Percentiles rank a stretch among this genome's conserved stretches.
These are phyloP conservation scores for Paxillus involutus DNA, from an alignment of 768 basidiomycete species.

Conservation along the genomic window DNA sequence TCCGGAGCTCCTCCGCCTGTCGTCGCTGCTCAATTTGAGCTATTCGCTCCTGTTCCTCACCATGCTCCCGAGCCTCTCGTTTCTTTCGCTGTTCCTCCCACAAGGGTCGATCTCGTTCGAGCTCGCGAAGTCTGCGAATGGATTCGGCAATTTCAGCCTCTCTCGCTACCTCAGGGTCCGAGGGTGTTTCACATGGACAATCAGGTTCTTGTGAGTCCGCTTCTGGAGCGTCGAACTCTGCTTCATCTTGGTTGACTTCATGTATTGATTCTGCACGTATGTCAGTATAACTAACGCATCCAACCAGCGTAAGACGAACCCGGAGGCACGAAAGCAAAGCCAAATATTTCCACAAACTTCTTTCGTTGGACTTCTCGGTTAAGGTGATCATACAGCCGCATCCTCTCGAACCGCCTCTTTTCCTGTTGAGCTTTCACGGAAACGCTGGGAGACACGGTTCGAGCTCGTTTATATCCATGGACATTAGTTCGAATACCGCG, in stretches of 20 bases:
- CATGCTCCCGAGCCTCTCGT: constrained; percentile 42
- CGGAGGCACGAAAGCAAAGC: constrained; percentile 13
- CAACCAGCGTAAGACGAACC: constrained; percentile 11
- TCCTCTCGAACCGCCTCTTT: constrained; percentile 40
- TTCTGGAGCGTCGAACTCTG: not conserved
- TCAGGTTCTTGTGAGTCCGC: constrained; percentile 4
- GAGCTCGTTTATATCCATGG: constrained; percentile 43
- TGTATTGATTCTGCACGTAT: constrained; percentile 4
- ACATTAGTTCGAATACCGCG: constrained; percentile 31
- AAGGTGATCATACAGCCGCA: constrained; percentile 37
- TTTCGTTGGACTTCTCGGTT: constrained; percentile 38
- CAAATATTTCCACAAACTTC: constrained; percentile 41
- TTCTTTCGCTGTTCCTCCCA: constrained; percentile 57
- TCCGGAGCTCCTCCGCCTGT: constrained; percentile 31
- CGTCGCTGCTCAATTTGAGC: constrained; percentile 34
- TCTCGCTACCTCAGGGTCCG: constrained; percentile 39
- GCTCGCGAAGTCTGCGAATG: constrained; percentile 63
- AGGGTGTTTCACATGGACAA: not conserved
- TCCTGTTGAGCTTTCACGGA: constrained; percentile 38
- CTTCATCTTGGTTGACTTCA: constrained; percentile 15
- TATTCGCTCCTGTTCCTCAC: constrained; percentile 41
- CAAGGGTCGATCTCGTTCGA: constrained; percentile 60
- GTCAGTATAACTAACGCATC: constrained; percentile 4
- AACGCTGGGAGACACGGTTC: constrained; percentile 47
- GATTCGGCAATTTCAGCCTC: constrained; percentile 58